Evolutionary conservation across 805 yeast genomes (phyloP), one percentile per base, ranked within the genome.

Genomic region (Monosporozyma unispora): DNA sequence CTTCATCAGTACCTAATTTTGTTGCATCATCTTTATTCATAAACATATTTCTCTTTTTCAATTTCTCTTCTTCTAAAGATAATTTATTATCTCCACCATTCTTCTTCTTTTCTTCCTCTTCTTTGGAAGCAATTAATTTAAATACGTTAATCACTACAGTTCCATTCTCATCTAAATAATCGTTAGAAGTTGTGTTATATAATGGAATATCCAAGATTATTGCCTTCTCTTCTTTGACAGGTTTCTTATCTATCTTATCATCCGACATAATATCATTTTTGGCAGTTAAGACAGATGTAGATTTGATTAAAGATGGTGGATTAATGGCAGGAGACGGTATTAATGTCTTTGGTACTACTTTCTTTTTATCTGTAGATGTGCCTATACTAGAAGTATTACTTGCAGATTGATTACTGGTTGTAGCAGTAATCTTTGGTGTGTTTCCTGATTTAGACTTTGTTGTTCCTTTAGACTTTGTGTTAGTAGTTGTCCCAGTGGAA

Each of bases 141-240:
- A 55, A 57, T 14, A 62, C 52, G 48, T 66, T 64, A 47, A 66
- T 60, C 9, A 57, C 58, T 1, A 66, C 66, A 37, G 65, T 64
- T 11, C 69, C 69, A 50, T 66, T 64, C 54, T 66, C 70, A 50
- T 66, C 67, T 37, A 66, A 42, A 50, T 64, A 66, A 8, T 63
- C 63, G 40, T 59, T 61, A 21, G 50, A 46, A 4, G 57, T 51
- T 4, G 62, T 47, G n/a, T 58, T 48, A 43, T 57, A 59, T 22
- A 66, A 46, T 11, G 70, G 70, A 19, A 66, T 58, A 48, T 66
- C 63, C 14, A 66, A 37, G 5, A 64, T 53, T 23, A 60, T 29
- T 53, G 57, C 21, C 48, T 49, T 33, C 53, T 54, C 47, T 9
- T 45, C 41, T 14, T 44, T 33, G 4, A 22, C 5, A 27, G 41